Base-by-base conservation (phyloP, 352 stramenopile species). In the Globisporangium canariense region DNA sequence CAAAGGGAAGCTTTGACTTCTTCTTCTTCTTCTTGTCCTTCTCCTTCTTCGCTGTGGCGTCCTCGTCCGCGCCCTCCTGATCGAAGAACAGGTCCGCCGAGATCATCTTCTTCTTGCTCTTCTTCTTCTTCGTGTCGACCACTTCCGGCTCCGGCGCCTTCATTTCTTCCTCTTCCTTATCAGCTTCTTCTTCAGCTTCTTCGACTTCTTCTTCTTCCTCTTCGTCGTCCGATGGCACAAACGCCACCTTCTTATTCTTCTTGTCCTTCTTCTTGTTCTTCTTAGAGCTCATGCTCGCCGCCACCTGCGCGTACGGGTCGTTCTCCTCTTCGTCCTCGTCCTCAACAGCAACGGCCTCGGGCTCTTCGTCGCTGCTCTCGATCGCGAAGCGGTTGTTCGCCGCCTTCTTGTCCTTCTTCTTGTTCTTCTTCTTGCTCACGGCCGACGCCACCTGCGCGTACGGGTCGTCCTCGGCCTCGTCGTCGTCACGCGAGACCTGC, bases 61-160 rank as follows among this genome's bases (percentile, higher is more conserved):
- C 65, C 52, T 73, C 71, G 53, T 73, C 76, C 6, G 58, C 58
- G 9, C 36, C 50, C 20, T 73, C 60, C 9, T 76, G 65, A 45
- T 93, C 84, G 45, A 93, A 93, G 62, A 93, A 91, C 38, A 93
- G 50, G 47, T 90, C 81, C 0, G 71, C 67, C 14, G 81, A 78
- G 64, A 92, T 92, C 71, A 80, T 80, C 73, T 94, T 92, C 80
- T 94, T 94, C 73, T 81, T 90, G 63, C 83, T 91, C 72, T 90
- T 90, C 70, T 91, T 89, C 66, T 81, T 81, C 47, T 70, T 67
- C 58, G 62, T 73, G 8, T 71, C 65, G 14, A 79, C 64, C 34
- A 78, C 69, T 43, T 81, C 65, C 20, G 76, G 53, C 16, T 76
- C 67, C 16, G 71, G 62, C 11, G 65, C 59, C 34, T 74, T 66